These are phyloP conservation scores for Lasiodiplodia sp. DNA, from an alignment of 2,329 filamentous ascomycete genomes.

Conservation along the genomic window DNA sequence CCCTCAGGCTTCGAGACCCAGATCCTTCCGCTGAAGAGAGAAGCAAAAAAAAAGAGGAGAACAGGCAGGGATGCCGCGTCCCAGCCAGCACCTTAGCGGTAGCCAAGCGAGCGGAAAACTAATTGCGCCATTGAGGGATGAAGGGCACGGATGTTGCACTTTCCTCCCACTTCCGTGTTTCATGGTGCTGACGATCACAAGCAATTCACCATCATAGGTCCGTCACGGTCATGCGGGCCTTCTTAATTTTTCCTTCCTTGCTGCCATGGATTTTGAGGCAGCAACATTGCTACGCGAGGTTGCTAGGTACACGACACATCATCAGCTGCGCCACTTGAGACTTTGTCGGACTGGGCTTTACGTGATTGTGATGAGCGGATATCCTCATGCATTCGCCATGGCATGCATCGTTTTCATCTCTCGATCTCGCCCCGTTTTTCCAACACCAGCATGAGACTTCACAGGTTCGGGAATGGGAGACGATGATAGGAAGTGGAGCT, in stretches of 20 bases:
- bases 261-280: constrained; percentile 2
- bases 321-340: constrained; percentile 7
- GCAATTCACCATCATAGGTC: not conserved
- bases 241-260: not conserved
- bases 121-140: constrained; percentile 13
- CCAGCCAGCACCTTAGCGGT: not conserved
- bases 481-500: not conserved
- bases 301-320: not conserved
- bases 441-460: constrained; percentile 1
- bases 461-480: not conserved
- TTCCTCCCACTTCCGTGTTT: constrained; percentile 6
- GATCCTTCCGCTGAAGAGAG: not conserved
- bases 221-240: constrained; percentile 3
- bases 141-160: constrained; percentile 8
- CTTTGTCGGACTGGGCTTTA: not conserved
- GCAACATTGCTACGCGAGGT: constrained; percentile 15
- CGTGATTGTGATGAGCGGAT: constrained; percentile 15
- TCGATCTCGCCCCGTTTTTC: constrained; percentile 5
- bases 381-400: not conserved
- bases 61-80: not conserved
- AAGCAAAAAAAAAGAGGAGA: not conserved
- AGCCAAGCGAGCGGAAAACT: constrained; percentile 10
- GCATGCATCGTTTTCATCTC: not conserved
- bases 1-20: not conserved
- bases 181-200: not conserved